Conservation (phyloP, 164 flowering plant genomes). For the Berberis thunbergii region DNA sequence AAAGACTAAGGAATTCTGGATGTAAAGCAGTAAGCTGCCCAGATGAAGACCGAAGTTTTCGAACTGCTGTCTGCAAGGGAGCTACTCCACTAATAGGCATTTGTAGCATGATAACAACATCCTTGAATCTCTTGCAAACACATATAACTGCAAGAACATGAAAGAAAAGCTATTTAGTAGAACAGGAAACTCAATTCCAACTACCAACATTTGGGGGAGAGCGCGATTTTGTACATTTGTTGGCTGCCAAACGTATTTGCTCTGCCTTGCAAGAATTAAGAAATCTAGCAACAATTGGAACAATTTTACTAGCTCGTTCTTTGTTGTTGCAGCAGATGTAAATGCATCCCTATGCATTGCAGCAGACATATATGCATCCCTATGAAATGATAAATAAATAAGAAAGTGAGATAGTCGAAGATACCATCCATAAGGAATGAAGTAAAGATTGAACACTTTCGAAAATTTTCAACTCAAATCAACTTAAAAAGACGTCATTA, state of each 20-base stretch:
- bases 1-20: constrained; percentile 79
- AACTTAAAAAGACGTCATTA: no score
- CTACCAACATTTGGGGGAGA: background rate
- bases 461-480: background rate
- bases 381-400: constrained; percentile 20
- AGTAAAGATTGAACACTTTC: background rate
- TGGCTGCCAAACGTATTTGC: constrained; percentile 76
- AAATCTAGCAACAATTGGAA: constrained; percentile 41
- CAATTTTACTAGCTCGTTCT: constrained; percentile 41
- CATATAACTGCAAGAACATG: constrained; percentile 47
- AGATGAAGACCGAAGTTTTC: constrained; percentile 58
- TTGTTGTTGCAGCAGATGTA: constrained; percentile 35
- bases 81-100: constrained; percentile 76
- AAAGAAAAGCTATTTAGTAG: background rate
- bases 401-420: background rate
- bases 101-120: constrained; percentile 50
- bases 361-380: constrained; percentile 56
- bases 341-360: constrained; percentile 57
- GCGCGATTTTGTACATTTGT: constrained; percentile 48
- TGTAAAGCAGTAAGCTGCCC: constrained; percentile 82
- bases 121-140: constrained; percentile 70
- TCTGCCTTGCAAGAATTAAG: constrained; percentile 50
- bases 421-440: background rate
- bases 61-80: constrained; percentile 67
- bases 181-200: background rate